A percentile compares a stretch with the other conserved stretches of the same genome.
phyloP scores from a whole-genome alignment of 2,329 filamentous ascomycete genomes.

The Sporothrix variecibatus region DNA sequence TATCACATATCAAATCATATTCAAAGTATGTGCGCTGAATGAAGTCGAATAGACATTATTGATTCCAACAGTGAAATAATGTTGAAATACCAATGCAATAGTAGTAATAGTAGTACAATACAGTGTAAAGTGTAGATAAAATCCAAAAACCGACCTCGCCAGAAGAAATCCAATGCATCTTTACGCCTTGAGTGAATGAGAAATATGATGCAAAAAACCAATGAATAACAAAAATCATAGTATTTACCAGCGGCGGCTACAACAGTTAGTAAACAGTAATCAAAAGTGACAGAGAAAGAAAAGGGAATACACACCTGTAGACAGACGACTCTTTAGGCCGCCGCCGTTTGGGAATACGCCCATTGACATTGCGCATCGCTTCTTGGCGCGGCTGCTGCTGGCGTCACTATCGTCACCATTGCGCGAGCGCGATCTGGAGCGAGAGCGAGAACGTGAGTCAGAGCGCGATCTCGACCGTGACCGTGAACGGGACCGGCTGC shows the following conservation, averaged over 20 bases:
- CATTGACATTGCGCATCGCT: slow-evolving; percentile 10
- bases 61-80: neutral
- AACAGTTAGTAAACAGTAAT: neutral
- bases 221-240: neutral
- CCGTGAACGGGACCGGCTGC: neutral
- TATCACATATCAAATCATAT: too few species aligned
- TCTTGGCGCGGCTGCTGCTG: neutral
- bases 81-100: neutral
- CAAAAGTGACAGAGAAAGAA: neutral
- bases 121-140: neutral
- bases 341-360: slow-evolving; percentile 20
- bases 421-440: neutral
- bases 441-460: neutral
- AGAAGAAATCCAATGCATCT: neutral
- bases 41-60: neutral
- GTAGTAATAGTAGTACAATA: neutral
- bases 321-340: slow-evolving; percentile 18
- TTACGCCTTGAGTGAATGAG: neutral
- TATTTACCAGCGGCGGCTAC: slow-evolving; percentile 14
- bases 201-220: neutral
- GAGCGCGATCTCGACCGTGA: neutral
- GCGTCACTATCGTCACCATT: neutral
- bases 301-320: slow-evolving; percentile 11
- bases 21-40: neutral
- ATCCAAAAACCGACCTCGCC: neutral